Evolutionary conservation across 2,329 filamentous ascomycete genomes (phyloP), one percentile per base, ranked within the genome.

Genomic region (Nigrospora oryzae): DNA sequence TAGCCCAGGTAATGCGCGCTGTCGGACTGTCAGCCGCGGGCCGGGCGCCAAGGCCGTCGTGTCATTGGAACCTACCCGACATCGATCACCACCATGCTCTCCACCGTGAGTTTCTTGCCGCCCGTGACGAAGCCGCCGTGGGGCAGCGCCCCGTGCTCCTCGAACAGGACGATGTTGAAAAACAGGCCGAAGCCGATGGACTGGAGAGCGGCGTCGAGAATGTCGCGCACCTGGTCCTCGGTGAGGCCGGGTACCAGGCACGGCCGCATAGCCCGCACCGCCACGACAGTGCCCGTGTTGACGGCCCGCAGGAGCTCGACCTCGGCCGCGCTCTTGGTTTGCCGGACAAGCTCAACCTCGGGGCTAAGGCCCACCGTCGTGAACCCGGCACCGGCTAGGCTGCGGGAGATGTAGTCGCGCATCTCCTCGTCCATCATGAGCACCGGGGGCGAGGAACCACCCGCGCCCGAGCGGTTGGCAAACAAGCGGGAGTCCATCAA

Each of bases 401-500:
- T 79, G 2, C 79, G 69, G 35, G 74, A 68, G 41, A 84, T 81
- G 56, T 74, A 83, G 56, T 83, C 77, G 3, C 79, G 70, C 56
- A 82, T 79, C 53, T 83, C 79, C 49, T 83, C 79, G 49, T 83
- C 79, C 13, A 80, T 69, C 73, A 83, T 80, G n/a, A 83, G 50
- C n/a, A 56, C 69, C 5, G 61, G 60, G 2, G 46, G 33, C 11
- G 50, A 48, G 5, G 49, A 45, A 1, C 44, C 42, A 5, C 14
- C 51, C 11, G 46, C 36, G 40, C 23, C 23, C 15, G 36, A 41
- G 11, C 43, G 23, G 11, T 34, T 17, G 1, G 49, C 47, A 32
- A 73, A 71, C 2, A 74, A 58, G 8, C 56, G 63, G 1, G 69
- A 73, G 19, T 68, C 49, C 12, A 68, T 60, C 15, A 83, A 63